Evolutionary conservation across 2,329 filamentous ascomycete species (phyloP).

Genomic region (Talaromyces piceae): DNA sequence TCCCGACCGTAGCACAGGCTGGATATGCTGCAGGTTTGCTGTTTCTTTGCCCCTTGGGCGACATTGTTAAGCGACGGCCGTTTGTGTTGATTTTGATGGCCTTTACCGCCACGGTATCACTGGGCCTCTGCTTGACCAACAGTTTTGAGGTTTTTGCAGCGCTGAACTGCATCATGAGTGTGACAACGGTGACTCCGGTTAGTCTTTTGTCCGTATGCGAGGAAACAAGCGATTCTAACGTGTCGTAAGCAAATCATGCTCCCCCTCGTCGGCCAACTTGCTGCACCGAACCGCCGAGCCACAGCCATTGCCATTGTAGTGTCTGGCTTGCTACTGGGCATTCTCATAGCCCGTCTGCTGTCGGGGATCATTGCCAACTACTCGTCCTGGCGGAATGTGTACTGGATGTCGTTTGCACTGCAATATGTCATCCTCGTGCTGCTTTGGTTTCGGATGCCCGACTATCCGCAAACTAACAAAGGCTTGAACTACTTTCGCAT

Average conservation of each 20-base stretch:
- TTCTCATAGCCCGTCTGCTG: slow-evolving; percentile 67
- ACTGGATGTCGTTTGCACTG: slow-evolving; percentile 67
- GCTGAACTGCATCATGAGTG: slow-evolving; percentile 64
- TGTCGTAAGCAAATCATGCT: slow-evolving; percentile 58
- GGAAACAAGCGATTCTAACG: slow-evolving; percentile 53
- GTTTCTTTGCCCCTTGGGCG: slow-evolving; percentile 68
- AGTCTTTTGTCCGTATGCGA: background rate
- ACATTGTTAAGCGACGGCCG: slow-evolving; percentile 57
- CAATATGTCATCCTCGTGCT: slow-evolving; percentile 60
- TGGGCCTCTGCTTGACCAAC: slow-evolving; percentile 63
- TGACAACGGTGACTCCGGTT: slow-evolving; percentile 69
- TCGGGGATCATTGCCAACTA: slow-evolving; percentile 69
- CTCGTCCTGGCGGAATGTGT: slow-evolving; percentile 67
- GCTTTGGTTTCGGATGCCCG: slow-evolving; percentile 68
- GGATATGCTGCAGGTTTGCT: slow-evolving; percentile 69
- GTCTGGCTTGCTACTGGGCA: slow-evolving; percentile 66
- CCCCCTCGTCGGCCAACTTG: slow-evolving; percentile 70
- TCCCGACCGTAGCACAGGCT: slow-evolving; percentile 71
- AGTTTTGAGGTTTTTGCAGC: slow-evolving; percentile 59
- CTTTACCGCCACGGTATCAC: slow-evolving; percentile 59
- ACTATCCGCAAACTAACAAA: slow-evolving; percentile 69
- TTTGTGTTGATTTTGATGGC: slow-evolving; percentile 62
- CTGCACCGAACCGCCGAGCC: slow-evolving; percentile 60
- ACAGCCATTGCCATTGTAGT: slow-evolving; percentile 66
- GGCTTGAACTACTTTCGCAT: slow-evolving; percentile 58